Conservation (phyloP, 2,329 filamentous ascomycete genomes). For the Diaporthe citrichinensis region DNA sequence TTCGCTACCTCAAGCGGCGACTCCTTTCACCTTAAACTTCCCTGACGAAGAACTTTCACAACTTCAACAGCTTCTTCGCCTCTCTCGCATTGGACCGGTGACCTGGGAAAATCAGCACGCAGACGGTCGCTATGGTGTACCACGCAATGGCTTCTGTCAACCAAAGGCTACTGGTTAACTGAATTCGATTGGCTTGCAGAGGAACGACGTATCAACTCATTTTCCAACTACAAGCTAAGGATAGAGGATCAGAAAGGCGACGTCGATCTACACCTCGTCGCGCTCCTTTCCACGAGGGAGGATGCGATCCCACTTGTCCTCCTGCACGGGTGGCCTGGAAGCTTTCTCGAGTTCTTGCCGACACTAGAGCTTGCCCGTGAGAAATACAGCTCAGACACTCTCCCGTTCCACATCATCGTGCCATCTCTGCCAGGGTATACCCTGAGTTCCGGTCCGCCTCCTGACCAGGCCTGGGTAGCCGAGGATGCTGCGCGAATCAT, state of each 20-base stretch:
- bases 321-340: constrained; percentile 68
- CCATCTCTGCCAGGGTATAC: constrained; percentile 69
- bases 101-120: constrained; percentile 16
- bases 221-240: constrained; percentile 60
- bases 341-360: constrained; percentile 68
- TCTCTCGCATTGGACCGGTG: not conserved
- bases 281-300: constrained; percentile 64
- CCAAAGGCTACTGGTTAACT: constrained; percentile 53
- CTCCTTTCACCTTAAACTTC: not conserved
- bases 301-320: constrained; percentile 65
- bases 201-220: constrained; percentile 58
- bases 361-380: constrained; percentile 60
- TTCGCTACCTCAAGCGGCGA: not conserved
- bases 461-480: constrained; percentile 58
- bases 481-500: constrained; percentile 59
- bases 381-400: constrained; percentile 61
- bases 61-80: constrained; percentile 11
- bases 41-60: not conserved
- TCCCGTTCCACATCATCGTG: constrained; percentile 71
- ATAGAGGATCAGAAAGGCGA: constrained; percentile 53
- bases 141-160: not conserved
- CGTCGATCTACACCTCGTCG: constrained; percentile 65
- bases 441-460: constrained; percentile 61
- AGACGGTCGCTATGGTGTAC: constrained; percentile 9
- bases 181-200: constrained; percentile 62